These are phyloP conservation scores for Diaporthe citri DNA, from an alignment of 2,329 filamentous ascomycete genomes.

Conservation along the genomic window DNA sequence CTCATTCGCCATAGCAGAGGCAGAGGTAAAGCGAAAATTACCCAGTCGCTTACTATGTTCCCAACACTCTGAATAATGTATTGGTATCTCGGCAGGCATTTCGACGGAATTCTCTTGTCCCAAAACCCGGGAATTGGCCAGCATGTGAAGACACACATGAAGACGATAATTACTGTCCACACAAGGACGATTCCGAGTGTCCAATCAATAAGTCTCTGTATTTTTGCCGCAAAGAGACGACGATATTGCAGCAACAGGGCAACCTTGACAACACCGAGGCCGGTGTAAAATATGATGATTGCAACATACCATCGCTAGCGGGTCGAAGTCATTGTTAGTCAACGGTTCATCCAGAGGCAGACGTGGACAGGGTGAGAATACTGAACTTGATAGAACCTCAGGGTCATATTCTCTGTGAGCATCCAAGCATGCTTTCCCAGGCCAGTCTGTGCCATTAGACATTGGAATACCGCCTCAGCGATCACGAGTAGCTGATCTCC, in stretches of 20 bases:
- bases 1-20: conserved; percentile 9
- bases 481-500: not conserved
- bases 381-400: conserved; percentile 1
- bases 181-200: not conserved
- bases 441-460: conserved; percentile 14
- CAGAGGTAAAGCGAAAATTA: conserved; percentile 8
- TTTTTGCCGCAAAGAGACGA: conserved; percentile 1
- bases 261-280: conserved; percentile 7
- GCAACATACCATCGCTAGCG: conserved; percentile 15
- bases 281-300: conserved; percentile 18
- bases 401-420: not conserved
- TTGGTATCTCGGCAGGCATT: not conserved
- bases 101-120: conserved; percentile 3
- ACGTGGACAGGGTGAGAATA: not conserved
- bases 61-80: conserved; percentile 1
- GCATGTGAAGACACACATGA: conserved; percentile 23
- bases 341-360: not conserved
- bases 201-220: conserved; percentile 12
- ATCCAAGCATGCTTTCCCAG: conserved; percentile 19
- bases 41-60: conserved; percentile 3
- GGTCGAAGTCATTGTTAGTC: not conserved
- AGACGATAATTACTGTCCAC: not conserved
- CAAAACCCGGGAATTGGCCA: conserved; percentile 4
- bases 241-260: conserved; percentile 15
- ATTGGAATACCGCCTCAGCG: not conserved